Evolutionary conservation across 805 yeast species (phyloP), one percentile per base, ranked within the genome.

Genomic region (Kluyveromyces wickerhamii): DNA sequence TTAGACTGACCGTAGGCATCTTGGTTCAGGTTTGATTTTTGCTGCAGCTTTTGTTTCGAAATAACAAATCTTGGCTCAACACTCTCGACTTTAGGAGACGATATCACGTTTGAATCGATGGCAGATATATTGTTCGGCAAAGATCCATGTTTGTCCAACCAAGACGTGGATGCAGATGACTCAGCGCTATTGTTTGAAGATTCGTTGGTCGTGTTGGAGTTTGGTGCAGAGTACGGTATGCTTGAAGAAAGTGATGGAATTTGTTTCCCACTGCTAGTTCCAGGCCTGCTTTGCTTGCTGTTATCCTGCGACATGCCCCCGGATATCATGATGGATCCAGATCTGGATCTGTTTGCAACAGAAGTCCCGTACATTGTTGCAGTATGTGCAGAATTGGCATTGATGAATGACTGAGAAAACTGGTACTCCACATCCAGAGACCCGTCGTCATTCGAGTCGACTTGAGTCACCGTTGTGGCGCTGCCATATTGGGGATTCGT

Each of bases 31-130:
- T 32, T 35, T 2, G 59, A 44, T 3, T 52, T 44, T 34, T 51
- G 57, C 32, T 57, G 61, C 9, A 59, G 40, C 36, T 82, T 72
- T 41, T 80, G 92, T 48, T 84, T 76, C 8, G 94, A 82, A 25
- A 87, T 80, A 32, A 87, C 76, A 52, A 87, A 86, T 27, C 95
- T 68, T 11, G 94, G 82, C 52, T 86, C 96, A n/a, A 87, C 77
- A 21, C 76, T 69, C 11, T 68, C 64, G 5, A 81, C 81, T 34
- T 69, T 72, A 3, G 92, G 92, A 0, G 88, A 79, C 35, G 76
- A 77, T 37, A 82, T 74, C 39, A 77, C 74, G 37, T 75, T 79
- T 9, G 85, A 77, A 40, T 52, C 67, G 39, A 59, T 66, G 37
- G 65, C 63, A 14, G 64, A 44, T 7, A 61, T 57, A 41, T 66